Conservation (phyloP, 2,329 filamentous ascomycete genomes). For the Xylariaceae sp. region DNA sequence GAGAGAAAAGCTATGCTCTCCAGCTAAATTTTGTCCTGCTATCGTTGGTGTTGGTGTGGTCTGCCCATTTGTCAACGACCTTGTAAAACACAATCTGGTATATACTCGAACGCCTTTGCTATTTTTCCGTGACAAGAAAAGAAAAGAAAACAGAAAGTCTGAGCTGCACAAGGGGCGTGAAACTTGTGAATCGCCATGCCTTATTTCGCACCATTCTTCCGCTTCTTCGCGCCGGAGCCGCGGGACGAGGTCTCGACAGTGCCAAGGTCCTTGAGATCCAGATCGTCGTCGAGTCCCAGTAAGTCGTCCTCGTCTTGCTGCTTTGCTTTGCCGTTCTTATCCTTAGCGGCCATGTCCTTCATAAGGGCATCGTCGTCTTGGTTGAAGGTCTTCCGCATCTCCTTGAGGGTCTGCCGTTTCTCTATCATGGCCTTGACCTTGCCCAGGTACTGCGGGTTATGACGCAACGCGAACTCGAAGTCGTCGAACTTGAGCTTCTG, state of each 20-base stretch:
- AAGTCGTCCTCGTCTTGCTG: constrained; percentile 34
- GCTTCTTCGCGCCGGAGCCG: constrained; percentile 27
- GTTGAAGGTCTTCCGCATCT: constrained; percentile 71
- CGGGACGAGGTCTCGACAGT: constrained; percentile 25
- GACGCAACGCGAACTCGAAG: constrained; percentile 88
- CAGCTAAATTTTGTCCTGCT: not conserved
- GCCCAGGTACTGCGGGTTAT: constrained; percentile 80
- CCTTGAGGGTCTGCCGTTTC: constrained; percentile 82
- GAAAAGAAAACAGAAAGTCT: not conserved
- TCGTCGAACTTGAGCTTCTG: constrained; percentile 98
- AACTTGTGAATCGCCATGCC: not conserved
- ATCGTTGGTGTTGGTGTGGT: not conserved
- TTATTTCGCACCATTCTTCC: constrained; percentile 25
- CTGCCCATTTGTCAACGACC: not conserved
- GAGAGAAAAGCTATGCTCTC: not conserved
- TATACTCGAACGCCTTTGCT: constrained; percentile 29
- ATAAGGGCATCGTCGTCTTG: constrained; percentile 58
- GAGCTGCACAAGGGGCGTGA: not conserved
- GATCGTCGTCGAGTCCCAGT: constrained; percentile 35
- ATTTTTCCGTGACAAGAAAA: constrained; percentile 16
- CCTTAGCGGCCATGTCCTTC: constrained; percentile 23
- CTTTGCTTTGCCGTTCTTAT: constrained; percentile 18
- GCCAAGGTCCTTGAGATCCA: constrained; percentile 22
- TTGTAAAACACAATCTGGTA: constrained; percentile 25
- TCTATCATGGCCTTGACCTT: constrained; percentile 85